Percentiles rank a stretch among this genome's conserved stretches.
These are phyloP conservation scores for Aspergillus oerlinghausenensis DNA, from an alignment of 2,329 filamentous ascomycete genomes.

Conservation along the genomic window DNA sequence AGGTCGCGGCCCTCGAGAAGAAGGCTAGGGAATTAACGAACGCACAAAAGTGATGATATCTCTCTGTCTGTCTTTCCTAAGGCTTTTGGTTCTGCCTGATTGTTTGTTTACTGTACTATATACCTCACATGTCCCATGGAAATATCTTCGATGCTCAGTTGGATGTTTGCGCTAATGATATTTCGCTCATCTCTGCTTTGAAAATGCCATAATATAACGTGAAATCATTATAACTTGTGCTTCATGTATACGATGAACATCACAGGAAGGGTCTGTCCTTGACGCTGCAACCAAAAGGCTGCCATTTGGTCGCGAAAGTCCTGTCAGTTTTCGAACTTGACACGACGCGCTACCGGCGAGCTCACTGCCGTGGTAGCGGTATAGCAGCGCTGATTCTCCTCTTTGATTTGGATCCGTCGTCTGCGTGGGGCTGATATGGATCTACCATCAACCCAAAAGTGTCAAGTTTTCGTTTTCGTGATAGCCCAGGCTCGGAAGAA, in stretches of 20 bases:
- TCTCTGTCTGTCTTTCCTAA: background rate
- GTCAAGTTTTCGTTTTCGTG: conserved; percentile 13
- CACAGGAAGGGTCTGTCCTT: background rate
- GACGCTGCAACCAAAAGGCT: background rate
- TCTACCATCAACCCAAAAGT: background rate
- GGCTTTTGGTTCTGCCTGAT: background rate
- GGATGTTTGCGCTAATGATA: background rate
- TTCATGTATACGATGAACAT: background rate
- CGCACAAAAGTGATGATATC: conserved; percentile 20
- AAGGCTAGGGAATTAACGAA: conserved; percentile 31
- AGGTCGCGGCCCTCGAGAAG: conserved; percentile 32
- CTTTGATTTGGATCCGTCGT: conserved; percentile 1
- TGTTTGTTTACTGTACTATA: background rate
- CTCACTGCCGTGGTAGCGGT: background rate
- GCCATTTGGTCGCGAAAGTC: background rate
- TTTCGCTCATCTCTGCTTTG: background rate
- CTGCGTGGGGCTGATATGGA: background rate
- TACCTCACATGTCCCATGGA: background rate
- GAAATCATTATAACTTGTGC: background rate
- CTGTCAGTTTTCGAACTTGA: background rate
- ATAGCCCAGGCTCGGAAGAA: background rate
- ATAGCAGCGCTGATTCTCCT: conserved; percentile 4
- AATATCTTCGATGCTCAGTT: background rate
- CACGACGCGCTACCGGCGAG: background rate
- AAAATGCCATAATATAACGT: background rate